Conservation (phyloP, 176 grass and related monocot genomes). For the Paspalum vaginatum region DNA sequence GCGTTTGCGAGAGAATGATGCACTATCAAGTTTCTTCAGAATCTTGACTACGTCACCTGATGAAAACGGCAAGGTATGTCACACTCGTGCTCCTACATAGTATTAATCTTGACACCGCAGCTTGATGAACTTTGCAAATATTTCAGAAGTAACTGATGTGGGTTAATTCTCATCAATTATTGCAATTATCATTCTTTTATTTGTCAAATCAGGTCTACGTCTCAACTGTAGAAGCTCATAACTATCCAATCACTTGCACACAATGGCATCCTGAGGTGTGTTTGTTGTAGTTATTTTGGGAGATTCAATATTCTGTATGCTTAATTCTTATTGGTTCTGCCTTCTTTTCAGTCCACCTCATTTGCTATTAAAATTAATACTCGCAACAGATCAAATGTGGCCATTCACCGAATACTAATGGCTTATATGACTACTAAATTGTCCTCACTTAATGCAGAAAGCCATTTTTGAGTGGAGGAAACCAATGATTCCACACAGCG, state of each 20-base stretch:
- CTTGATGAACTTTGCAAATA: not conserved
- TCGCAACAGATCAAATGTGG: not conserved
- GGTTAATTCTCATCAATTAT: constrained; percentile 13
- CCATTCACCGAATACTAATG: not conserved
- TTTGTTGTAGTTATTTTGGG: not conserved
- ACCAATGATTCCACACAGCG: constrained; percentile 81
- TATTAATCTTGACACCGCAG: not conserved
- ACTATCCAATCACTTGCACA: constrained; percentile 86
- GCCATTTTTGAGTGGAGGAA: constrained; percentile 83
- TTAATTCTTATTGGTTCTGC: not conserved
- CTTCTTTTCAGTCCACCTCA: not conserved
- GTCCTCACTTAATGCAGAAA: constrained; percentile 68
- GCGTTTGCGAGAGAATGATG: constrained; percentile 56
- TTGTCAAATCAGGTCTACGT: constrained; percentile 68
- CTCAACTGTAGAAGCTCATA: constrained; percentile 81
- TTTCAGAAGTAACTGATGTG: not conserved
- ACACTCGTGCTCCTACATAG: not conserved
- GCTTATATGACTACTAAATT: not conserved
- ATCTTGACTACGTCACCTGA: constrained; percentile 83
- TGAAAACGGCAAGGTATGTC: constrained; percentile 71
- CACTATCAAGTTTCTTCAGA: constrained; percentile 82
- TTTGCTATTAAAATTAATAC: not conserved
- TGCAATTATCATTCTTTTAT: constrained; percentile 28
- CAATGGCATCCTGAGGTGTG: constrained; percentile 98
- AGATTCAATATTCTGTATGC: not conserved